Conservation (phyloP, 495 filamentous ascomycete genomes). For the Xylaria intraflava region DNA sequence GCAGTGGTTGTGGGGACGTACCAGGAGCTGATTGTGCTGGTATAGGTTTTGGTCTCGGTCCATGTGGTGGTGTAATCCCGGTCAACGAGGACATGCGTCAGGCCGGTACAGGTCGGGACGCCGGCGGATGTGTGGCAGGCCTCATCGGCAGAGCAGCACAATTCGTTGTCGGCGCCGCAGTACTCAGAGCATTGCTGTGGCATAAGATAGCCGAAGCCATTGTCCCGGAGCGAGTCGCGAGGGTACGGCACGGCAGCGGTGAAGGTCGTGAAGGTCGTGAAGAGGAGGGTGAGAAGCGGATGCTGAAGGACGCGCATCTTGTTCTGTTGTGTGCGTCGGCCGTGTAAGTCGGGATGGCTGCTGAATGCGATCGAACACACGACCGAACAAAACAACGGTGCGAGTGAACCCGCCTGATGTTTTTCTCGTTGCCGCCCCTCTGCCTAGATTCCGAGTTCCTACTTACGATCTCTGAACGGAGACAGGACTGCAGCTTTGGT, state of each 20-base stretch:
- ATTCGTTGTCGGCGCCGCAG: constrained; percentile 60
- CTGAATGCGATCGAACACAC: not conserved
- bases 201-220: constrained; percentile 36
- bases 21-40: constrained; percentile 54
- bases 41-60: constrained; percentile 59
- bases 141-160: constrained; percentile 58
- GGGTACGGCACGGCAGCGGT: constrained; percentile 37
- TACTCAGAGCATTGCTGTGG: constrained; percentile 51
- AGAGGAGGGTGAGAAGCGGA: constrained; percentile 20
- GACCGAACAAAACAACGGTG: constrained; percentile 2
- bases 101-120: constrained; percentile 29
- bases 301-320: constrained; percentile 20
- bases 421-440: constrained; percentile 5
- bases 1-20: constrained; percentile 34
- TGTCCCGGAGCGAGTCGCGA: constrained; percentile 27
- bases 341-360: constrained; percentile 8
- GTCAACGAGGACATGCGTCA: constrained; percentile 6
- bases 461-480: not conserved
- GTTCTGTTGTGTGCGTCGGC: not conserved
- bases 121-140: constrained; percentile 58
- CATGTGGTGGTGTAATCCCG: constrained; percentile 64
- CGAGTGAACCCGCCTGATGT: constrained; percentile 1
- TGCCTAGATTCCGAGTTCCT: not conserved
- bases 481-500: not conserved
- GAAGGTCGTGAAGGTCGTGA: constrained; percentile 31